phyloP scores from a whole-genome alignment of 345 rosid genomes.

The Eucalyptus caleyi region DNA sequence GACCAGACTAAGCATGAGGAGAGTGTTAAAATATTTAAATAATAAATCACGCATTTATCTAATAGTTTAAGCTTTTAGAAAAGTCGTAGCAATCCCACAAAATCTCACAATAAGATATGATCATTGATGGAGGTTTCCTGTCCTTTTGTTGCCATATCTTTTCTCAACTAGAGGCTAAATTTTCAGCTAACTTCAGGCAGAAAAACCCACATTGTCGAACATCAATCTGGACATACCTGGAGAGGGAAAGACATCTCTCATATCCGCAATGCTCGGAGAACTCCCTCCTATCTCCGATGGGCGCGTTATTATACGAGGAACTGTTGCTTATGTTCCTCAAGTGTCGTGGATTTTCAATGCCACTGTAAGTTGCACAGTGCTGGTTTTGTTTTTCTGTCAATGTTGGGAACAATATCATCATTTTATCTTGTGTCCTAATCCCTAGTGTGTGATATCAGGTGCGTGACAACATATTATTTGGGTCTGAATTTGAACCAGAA shows the following conservation, averaged over 20 bases:
- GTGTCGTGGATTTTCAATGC: background rate
- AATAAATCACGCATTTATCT: accelerated
- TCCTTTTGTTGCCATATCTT: background rate
- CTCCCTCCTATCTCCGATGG: background rate
- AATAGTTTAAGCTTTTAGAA: too few relatives aligned
- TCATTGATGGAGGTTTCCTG: background rate
- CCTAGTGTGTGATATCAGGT: conserved; percentile 27
- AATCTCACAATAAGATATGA: background rate
- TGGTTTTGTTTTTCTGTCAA: background rate
- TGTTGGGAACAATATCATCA: background rate
- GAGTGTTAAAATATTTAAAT: too few relatives aligned
- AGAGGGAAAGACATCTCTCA: conserved; percentile 30
- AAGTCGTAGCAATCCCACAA: accelerated
- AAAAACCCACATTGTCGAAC: conserved; percentile 49
- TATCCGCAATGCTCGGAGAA: background rate
- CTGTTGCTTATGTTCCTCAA: background rate
- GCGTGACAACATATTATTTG: conserved; percentile 82
- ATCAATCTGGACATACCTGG: conserved; percentile 79
- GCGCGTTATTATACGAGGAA: background rate
- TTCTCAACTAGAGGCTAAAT: background rate
- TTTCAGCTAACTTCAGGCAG: conserved; percentile 25
- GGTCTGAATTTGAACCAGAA: conserved; percentile 50
- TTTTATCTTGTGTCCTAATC: background rate
- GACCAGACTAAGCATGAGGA: too few relatives aligned
- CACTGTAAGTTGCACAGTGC: background rate